Conservation (phyloP, 2,329 filamentous ascomycete genomes). For the Aspergillus japonicus region DNA sequence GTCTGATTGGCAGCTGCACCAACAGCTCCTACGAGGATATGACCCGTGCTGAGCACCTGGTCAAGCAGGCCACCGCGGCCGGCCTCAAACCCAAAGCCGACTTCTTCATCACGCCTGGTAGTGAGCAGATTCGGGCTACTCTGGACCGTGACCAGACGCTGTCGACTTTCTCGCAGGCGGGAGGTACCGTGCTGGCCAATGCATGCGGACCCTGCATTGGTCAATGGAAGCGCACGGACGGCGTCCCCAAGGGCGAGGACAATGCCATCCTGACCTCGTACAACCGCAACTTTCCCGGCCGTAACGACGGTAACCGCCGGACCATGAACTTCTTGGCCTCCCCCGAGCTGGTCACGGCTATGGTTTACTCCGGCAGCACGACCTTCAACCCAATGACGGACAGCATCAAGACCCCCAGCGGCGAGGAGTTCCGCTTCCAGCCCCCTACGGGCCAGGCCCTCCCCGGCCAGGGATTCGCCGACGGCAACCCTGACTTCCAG, state of each 20-base stretch:
- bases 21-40: conserved; percentile 99
- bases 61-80: conserved; percentile 86
- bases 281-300: conserved; percentile 96
- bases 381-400: conserved; percentile 97
- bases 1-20: conserved; percentile 95
- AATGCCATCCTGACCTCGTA: conserved; percentile 97
- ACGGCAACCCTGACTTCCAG: conserved; percentile 71
- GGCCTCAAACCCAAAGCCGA: conserved; percentile 84
- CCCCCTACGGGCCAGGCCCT: conserved; percentile 65
- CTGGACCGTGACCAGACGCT: conserved; percentile 86
- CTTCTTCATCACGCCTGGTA: conserved; percentile 95
- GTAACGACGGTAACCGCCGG: conserved; percentile 92
- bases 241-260: conserved; percentile 74
- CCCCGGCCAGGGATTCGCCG: conserved; percentile 73
- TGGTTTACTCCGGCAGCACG: conserved; percentile 87
- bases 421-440: conserved; percentile 79
- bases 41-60: conserved; percentile 88
- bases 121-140: conserved; percentile 94
- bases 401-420: conserved; percentile 73
- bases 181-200: conserved; percentile 87
- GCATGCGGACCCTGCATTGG: conserved; percentile 93
- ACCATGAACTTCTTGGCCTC: conserved; percentile 99
- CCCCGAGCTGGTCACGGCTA: conserved; percentile 92
- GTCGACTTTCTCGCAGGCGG: conserved; percentile 78
- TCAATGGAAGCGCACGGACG: conserved; percentile 91